These are phyloP conservation scores for Mimosa pudica DNA, from an alignment of 306 rosid genomes.

Conservation along the genomic window DNA sequence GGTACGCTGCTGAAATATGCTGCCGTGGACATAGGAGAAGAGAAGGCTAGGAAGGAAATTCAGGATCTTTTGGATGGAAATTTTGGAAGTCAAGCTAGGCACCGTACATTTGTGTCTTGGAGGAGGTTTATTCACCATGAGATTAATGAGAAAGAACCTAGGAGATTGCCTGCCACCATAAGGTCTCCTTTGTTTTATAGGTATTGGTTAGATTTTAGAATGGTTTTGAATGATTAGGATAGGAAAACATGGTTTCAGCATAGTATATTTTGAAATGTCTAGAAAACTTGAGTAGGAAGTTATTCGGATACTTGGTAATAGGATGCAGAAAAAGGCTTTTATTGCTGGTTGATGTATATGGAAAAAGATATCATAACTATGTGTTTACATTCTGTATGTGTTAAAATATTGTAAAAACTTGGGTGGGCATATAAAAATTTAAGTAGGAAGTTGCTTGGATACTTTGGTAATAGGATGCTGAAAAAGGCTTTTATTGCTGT, in stretches of 20 bases:
- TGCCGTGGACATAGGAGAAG: constrained; percentile 59
- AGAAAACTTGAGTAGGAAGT: no score
- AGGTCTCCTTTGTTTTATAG: constrained; percentile 83
- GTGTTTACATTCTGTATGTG: no score
- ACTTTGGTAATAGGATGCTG: no score
- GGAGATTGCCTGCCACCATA: constrained; percentile 44
- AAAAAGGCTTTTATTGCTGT: no score
- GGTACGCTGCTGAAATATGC: constrained; percentile 74
- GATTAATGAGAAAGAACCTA: constrained; percentile 38
- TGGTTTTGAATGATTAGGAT: constrained; percentile 61
- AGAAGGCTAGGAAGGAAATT: constrained; percentile 56
- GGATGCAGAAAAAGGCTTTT: no score
- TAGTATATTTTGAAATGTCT: neutral
- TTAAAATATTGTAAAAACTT: no score
- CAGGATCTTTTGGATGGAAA: constrained; percentile 77
- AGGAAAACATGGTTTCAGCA: constrained; percentile 65
- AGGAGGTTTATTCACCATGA: constrained; percentile 67
- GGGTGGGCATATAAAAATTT: no score
- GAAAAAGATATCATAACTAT: no score
- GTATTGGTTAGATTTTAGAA: constrained; percentile 79
- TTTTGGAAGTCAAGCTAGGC: constrained; percentile 67
- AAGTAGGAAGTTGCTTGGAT: no score
- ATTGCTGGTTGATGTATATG: no score
- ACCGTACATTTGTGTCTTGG: constrained; percentile 74
- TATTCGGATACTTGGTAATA: no score